Base-by-base conservation (phyloP, 1,284 basidiomycete genomes). In the Puccinia coronata region DNA sequence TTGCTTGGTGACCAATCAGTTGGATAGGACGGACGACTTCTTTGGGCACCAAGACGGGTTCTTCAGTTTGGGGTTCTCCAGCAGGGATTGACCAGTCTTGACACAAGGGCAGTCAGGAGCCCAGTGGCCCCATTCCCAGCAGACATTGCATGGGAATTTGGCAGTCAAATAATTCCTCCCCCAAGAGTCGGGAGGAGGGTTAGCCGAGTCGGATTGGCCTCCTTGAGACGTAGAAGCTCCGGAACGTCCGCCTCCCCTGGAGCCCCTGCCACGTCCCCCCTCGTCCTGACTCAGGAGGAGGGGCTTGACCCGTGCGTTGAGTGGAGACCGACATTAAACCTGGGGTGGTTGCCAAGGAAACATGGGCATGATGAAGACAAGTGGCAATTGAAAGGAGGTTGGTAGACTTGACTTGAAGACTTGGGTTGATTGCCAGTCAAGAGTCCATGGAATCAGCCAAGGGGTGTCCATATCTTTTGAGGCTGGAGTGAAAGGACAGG, bases 401-500 rank as follows among this genome's bases (percentile, higher is more conserved):
- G 20, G 31, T 18, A 1, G 57, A 34, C 4, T 2, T 57, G 20
- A 57, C n/a, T 9, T 57, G 5, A 25, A 5, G 4, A 25, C 11
- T 25, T 5, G n/a, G 55, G n/a, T 57, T 59, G 57, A 59, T 59
- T 31, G 57, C 28, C 2, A 59, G 14, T 16, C 28, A 31, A 11
- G 28, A 18, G 20, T 59, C 28, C 3, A 59, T 18, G 28, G 57
- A 4, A 16, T 59, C 57, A 59, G 57, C 57, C 57, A 59, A 14
- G 2, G 28, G 28, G 12, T 59, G 28, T 1, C 18, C 11, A 16
- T 57, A 57, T 4, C n/a, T 57, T n/a, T n/a, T n/a, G n/a, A n/a
- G n/a, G n/a, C n/a, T n/a, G n/a, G 55, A 57, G 55, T 57, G 55
- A 25, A 57, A 57, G 11, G 55, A 57, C n/a, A 57, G 28, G n/a